These are phyloP conservation scores for Buddleja alternifolia DNA, from an alignment of 257 asterid species.

Conservation along the genomic window DNA sequence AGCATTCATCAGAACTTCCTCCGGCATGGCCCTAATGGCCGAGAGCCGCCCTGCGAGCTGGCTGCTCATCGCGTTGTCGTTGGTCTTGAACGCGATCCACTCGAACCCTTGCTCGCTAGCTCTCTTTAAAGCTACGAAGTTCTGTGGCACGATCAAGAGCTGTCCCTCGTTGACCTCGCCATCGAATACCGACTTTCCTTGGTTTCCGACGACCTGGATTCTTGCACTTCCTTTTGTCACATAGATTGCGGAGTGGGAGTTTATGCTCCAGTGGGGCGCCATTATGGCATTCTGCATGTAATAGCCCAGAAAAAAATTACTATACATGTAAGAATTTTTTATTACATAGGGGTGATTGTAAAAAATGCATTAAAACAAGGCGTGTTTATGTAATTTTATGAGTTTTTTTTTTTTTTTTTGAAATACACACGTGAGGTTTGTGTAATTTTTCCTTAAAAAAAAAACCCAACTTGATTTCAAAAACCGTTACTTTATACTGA, in stretches of 20 bases:
- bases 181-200: conserved; percentile 51
- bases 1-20: conserved; percentile 54
- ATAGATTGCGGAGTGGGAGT: conserved; percentile 53
- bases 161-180: conserved; percentile 53
- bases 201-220: conserved; percentile 58
- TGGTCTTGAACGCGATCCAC: conserved; percentile 63
- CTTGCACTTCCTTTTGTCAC: conserved; percentile 54
- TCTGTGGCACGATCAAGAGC: conserved; percentile 60
- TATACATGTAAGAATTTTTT: no score
- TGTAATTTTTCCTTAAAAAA: no score
- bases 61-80: conserved; percentile 52
- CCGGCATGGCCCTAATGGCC: conserved; percentile 57
- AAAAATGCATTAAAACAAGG: no score
- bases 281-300: conserved; percentile 49
- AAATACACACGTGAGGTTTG: no score
- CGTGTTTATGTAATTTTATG: no score
- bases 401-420: no score
- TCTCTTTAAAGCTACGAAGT: conserved; percentile 54
- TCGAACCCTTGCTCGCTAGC: conserved; percentile 66
- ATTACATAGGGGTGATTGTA: no score
- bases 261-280: conserved; percentile 59
- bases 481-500: no score
- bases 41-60: conserved; percentile 65
- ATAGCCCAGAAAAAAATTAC: neutral
- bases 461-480: no score